Evolutionary conservation across 805 yeast genomes (phyloP), one percentile per base, ranked within the genome.

Genomic region (Limtongozyma cylindracea): DNA sequence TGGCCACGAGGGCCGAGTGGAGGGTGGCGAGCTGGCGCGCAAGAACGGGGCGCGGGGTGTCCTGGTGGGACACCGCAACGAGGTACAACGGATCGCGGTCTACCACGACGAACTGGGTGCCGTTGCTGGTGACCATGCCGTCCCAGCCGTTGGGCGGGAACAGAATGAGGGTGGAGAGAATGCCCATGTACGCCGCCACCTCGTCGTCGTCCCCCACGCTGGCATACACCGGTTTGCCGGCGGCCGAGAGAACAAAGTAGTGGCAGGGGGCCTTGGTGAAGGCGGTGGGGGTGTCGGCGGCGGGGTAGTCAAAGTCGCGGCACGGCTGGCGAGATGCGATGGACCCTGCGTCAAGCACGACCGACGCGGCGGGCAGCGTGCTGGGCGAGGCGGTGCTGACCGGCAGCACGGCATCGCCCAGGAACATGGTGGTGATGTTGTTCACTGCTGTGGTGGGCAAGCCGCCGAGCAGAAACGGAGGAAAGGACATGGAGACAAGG

Each of bases 181-280:
- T 50, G 1, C 91, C 93, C 48, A 71, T 63, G 33, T 71, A 70
- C 1, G 77, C 70, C 20, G 73, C 45, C 2, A 71, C 50, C 10
- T 64, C 41, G 17, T 64, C 68, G 23, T 74, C 82, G 2, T 63
- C 47, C 2, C 88, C 91, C 37, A 67, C 62, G 53, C 69, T 50
- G 2, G 91, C 62, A 41, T 71, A 80, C 5, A 80, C 69, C 2
- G 91, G 91, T 38, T 80, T 80, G 0, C 94, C 94, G 1, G 94
- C 91, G 2, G 67, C 48, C 0, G 91, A 73, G 7, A 80, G 47
- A 3, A 80, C 61, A 31, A 76, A 71, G 35, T 71, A 74, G 27
- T 78, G 91, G 38, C 77, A 78, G 24, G 46, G 31, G 21, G 47
- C 51, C 11, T 25, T 18, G 24, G 38, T 43, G 27, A 52, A 49